A percentile compares a stretch with the other conserved stretches of the same genome.
phyloP scores from a whole-genome alignment of 768 basidiomycete genomes.

The Rhizopogon vesiculosus region DNA sequence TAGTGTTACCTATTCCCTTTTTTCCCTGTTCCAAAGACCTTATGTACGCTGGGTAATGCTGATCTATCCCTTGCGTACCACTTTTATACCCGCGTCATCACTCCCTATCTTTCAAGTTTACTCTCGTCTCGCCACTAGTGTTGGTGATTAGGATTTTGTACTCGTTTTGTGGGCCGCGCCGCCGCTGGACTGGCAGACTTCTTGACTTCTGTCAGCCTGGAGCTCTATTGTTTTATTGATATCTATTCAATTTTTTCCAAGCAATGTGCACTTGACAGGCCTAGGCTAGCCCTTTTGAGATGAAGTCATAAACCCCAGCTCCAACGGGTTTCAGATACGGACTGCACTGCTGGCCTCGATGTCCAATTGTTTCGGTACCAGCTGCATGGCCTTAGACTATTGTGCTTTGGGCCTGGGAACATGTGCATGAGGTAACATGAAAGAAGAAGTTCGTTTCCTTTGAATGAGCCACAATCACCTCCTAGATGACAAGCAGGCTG shows the following conservation, averaged over 20 bases:
- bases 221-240: not conserved
- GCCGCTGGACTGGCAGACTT: slow-evolving; percentile 1
- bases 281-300: too few relatives aligned
- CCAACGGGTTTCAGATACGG: too few relatives aligned
- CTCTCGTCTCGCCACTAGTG: not conserved
- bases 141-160: slow-evolving; percentile 1
- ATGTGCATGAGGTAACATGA: not conserved
- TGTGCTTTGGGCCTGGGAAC: not conserved
- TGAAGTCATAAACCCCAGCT: too few relatives aligned
- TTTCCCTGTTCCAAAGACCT: not conserved
- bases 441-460: too few relatives aligned
- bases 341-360: too few relatives aligned
- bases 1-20: not conserved
- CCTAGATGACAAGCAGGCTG: slow-evolving; percentile 17
- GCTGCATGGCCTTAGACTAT: too few relatives aligned
- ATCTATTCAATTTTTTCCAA: too few relatives aligned
- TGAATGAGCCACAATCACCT: not conserved
- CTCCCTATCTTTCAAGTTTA: not conserved
- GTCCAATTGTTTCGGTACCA: too few relatives aligned
- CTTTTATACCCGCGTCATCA: slow-evolving; percentile 1
- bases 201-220: not conserved
- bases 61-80: slow-evolving; percentile 1
- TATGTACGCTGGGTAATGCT: not conserved
- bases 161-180: not conserved
- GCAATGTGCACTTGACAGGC: too few relatives aligned